A percentile compares a stretch with the other conserved stretches of the same genome.
Conservation (phyloP, 352 stramenopile genomes). For the Synura sp. region DNA sequence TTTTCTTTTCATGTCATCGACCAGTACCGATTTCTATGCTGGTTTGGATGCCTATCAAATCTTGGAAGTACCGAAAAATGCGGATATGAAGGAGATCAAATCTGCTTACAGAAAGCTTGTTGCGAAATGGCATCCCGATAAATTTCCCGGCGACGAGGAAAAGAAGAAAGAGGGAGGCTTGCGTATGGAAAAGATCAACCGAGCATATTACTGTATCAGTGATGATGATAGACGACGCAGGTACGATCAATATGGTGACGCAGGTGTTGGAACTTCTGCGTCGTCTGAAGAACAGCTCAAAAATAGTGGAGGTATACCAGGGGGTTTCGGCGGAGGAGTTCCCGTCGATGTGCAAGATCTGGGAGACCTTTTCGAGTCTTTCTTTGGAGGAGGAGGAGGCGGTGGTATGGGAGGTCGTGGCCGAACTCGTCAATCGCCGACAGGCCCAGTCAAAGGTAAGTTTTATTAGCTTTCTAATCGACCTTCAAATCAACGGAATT, state of each 20-base stretch:
- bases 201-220: neutral
- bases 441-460: neutral
- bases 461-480: neutral
- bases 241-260: neutral
- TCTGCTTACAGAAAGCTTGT: neutral
- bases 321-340: neutral
- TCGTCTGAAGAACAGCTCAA: conserved; percentile 1
- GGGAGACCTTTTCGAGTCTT: neutral
- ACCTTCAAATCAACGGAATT: neutral
- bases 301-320: neutral
- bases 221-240: neutral
- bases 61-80: neutral
- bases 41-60: conserved; percentile 23
- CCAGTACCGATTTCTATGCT: too few relatives aligned
- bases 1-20: too few relatives aligned
- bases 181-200: conserved; percentile 28
- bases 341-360: neutral
- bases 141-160: neutral
- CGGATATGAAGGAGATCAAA: neutral
- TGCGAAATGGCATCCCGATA: neutral
- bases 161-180: neutral
- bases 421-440: neutral
- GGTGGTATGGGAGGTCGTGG: neutral
- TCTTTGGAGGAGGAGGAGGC: conserved; percentile 2
- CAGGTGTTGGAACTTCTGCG: conserved; percentile 1